Evolutionary conservation across 768 basidiomycete species (phyloP).

Genomic region (Ramaria sp.): DNA sequence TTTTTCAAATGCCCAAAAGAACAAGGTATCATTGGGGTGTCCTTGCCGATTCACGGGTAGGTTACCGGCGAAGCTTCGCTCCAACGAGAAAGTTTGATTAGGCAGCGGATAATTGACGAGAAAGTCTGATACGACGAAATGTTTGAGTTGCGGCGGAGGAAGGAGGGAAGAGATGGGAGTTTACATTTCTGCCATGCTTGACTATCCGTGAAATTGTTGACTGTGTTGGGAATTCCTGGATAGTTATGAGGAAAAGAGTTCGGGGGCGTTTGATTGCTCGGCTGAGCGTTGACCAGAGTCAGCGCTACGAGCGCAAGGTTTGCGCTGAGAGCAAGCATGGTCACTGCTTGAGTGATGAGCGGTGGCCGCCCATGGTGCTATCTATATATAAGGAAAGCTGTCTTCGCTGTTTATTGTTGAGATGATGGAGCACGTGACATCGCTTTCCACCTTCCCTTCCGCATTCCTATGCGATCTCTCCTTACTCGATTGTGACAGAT

Average conservation of each 20-base stretch:
- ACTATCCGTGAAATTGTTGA: background rate
- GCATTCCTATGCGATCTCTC: too few species aligned
- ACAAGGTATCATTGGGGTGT: slow-evolving; percentile 27
- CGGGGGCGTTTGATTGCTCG: too few species aligned
- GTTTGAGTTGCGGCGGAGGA: background rate
- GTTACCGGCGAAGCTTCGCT: slow-evolving; percentile 27
- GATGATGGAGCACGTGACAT: too few species aligned
- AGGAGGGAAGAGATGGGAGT: background rate
- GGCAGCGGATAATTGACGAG: slow-evolving; percentile 25
- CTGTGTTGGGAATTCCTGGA: slow-evolving; percentile 4
- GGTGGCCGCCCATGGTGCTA: too few species aligned
- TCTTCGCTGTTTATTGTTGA: too few species aligned
- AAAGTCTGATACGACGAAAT: slow-evolving; percentile 19
- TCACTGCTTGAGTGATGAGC: too few species aligned
- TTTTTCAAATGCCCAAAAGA: slow-evolving; percentile 31
- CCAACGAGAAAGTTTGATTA: slow-evolving; percentile 22
- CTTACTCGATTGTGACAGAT: too few species aligned
- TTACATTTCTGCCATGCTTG: slow-evolving; percentile 6
- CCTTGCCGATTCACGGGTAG: slow-evolving; percentile 21
- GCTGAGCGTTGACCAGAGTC: background rate
- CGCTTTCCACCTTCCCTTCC: too few species aligned
- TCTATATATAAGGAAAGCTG: too few species aligned
- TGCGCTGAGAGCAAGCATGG: too few species aligned
- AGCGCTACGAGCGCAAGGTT: too few species aligned
- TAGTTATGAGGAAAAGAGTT: slow-evolving; percentile 1